A percentile compares a stretch with the other conserved stretches of the same genome.
phyloP scores from a whole-genome alignment of 108 stramenopile species.

The Seminavis robusta region DNA sequence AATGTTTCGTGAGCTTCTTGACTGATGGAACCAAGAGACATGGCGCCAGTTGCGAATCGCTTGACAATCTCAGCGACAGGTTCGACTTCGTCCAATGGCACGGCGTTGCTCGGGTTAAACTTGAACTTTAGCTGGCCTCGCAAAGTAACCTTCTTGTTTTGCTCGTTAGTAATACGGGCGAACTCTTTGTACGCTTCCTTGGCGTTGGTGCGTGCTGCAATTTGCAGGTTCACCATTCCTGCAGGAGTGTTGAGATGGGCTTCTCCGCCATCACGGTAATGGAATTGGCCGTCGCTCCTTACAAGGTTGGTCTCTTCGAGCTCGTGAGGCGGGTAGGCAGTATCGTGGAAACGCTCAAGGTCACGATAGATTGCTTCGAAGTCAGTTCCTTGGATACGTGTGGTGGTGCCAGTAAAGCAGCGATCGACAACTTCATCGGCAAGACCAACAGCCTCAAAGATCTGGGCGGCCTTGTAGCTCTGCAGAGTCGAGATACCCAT shows the following conservation, averaged over 20 bases:
- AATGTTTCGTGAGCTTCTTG: slow-evolving; percentile 93
- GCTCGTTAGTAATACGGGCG: slow-evolving; percentile 79
- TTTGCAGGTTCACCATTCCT: slow-evolving; percentile 91
- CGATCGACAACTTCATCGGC: slow-evolving; percentile 93
- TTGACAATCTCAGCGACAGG: slow-evolving; percentile 88
- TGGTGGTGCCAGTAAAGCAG: slow-evolving; percentile 95
- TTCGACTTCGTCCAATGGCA: slow-evolving; percentile 91
- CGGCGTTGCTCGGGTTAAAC: slow-evolving; percentile 75
- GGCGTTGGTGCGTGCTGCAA: slow-evolving; percentile 90
- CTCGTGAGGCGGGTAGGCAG: slow-evolving; percentile 70
- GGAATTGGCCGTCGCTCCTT: slow-evolving; percentile 94
- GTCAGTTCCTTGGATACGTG: slow-evolving; percentile 94
- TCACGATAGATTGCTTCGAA: slow-evolving; percentile 96
- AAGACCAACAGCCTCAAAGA: slow-evolving; percentile 96
- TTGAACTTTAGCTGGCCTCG: slow-evolving; percentile 93
- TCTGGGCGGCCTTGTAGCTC: slow-evolving; percentile 96
- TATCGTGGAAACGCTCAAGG: slow-evolving; percentile 83
- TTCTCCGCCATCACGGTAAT: slow-evolving; percentile 95
- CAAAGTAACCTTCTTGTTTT: slow-evolving; percentile 89
- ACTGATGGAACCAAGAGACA: slow-evolving; percentile 94
- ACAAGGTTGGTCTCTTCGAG: slow-evolving; percentile 68
- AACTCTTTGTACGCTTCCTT: slow-evolving; percentile 94
- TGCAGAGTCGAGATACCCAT: slow-evolving; percentile 96
- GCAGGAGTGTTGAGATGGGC: slow-evolving; percentile 95
- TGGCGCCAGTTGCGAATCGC: slow-evolving; percentile 94